Conservation (phyloP, 2,329 filamentous ascomycete genomes). For the Xylaria sp. region DNA sequence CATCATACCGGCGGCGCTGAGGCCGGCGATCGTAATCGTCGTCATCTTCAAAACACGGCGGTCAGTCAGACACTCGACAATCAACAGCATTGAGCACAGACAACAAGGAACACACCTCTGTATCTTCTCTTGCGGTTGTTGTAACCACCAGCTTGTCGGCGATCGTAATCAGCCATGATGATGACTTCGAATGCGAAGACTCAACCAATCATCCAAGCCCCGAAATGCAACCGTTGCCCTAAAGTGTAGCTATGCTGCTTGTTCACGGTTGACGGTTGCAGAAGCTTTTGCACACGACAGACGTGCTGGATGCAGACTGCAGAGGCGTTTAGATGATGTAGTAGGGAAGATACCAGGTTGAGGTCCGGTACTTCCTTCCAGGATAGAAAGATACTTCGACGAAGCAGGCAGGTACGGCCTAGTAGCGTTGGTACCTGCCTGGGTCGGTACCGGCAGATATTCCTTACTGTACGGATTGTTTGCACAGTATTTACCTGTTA, state of each 20-base stretch:
- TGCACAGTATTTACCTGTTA: not conserved
- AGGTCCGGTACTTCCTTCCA: not conserved
- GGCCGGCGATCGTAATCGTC: constrained; percentile 71
- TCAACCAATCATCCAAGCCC: not conserved
- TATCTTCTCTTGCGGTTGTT: constrained; percentile 71
- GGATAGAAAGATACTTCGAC: not conserved
- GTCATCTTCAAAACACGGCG: constrained; percentile 49
- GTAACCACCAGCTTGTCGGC: constrained; percentile 43
- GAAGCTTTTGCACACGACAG: no score
- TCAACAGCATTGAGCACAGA: not conserved
- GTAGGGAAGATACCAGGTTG: not conserved
- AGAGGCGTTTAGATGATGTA: not conserved
- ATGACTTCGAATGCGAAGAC: not conserved
- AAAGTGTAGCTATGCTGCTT: not conserved
- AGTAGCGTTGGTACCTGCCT: not conserved
- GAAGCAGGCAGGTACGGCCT: not conserved
- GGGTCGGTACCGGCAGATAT: no score
- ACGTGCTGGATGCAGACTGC: no score
- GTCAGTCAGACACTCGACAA: constrained; percentile 1
- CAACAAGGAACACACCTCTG: constrained; percentile 54
- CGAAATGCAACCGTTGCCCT: not conserved
- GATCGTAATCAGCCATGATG: constrained; percentile 53
- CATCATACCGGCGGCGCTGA: constrained; percentile 68
- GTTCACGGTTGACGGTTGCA: no score
- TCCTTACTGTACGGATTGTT: no score